These are phyloP conservation scores for Dioszegia hungarica DNA, from an alignment of 768 basidiomycete genomes.

Conservation along the genomic window DNA sequence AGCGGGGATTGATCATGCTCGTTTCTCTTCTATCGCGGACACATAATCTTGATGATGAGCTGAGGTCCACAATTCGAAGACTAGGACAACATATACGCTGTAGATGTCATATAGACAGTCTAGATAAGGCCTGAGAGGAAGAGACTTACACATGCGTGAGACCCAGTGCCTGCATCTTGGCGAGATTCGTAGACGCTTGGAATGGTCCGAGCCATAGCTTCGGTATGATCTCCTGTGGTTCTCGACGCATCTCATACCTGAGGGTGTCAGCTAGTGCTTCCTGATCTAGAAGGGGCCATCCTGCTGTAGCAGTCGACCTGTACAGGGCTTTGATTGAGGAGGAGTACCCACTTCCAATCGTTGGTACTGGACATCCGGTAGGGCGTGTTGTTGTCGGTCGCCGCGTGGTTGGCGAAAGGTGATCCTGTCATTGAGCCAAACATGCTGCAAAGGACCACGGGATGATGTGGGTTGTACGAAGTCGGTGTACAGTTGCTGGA, in stretches of 20 bases:
- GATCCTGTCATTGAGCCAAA: not conserved
- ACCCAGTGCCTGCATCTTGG: constrained; percentile 31
- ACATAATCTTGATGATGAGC: constrained; percentile 34
- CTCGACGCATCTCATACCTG: constrained; percentile 49
- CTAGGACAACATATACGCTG: not conserved
- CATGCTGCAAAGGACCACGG: too few species aligned
- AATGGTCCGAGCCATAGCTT: constrained; percentile 47
- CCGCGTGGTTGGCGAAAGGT: not conserved
- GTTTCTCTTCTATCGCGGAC: constrained; percentile 45
- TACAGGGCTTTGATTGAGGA: too few species aligned
- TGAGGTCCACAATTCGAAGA: not conserved
- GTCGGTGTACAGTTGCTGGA: too few species aligned
- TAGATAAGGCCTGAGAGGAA: too few species aligned
- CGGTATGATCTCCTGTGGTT: constrained; percentile 46
- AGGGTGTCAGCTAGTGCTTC: not conserved
- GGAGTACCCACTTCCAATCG: constrained; percentile 2
- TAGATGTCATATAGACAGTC: too few species aligned
- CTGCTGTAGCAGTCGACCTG: too few species aligned
- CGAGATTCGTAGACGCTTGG: constrained; percentile 33
- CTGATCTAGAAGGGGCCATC: too few species aligned
- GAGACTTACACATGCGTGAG: constrained; percentile 48
- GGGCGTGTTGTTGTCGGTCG: not conserved
- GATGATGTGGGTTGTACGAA: too few species aligned
- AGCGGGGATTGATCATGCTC: constrained; percentile 41
- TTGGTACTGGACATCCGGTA: constrained; percentile 8